These are phyloP conservation scores for Onygenales sp. DNA, from an alignment of 2,329 filamentous ascomycete species.

Conservation along the genomic window DNA sequence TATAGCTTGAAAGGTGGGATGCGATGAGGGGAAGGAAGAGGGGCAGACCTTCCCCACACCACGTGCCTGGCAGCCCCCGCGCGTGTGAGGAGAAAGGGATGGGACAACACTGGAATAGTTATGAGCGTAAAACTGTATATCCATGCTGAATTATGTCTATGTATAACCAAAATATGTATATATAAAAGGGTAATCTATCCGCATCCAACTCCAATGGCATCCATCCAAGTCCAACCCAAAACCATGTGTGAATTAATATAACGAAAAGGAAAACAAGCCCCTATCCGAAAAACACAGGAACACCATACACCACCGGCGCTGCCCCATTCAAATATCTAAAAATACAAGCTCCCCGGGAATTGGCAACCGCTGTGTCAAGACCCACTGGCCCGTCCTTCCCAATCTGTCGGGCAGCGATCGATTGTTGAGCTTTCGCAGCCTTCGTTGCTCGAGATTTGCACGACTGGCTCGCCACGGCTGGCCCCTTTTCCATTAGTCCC, in stretches of 20 bases:
- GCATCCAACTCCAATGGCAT: neutral
- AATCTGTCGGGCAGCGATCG: neutral
- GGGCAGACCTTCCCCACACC: too few relatives aligned
- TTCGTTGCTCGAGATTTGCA: slow-evolving; percentile 18
- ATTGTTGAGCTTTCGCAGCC: slow-evolving; percentile 2
- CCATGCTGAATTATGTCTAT: too few relatives aligned
- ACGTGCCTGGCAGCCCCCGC: too few relatives aligned
- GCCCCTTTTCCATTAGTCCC: slow-evolving; percentile 54
- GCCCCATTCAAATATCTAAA: slow-evolving; percentile 89
- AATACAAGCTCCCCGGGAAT: slow-evolving; percentile 67
- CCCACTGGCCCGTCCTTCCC: slow-evolving; percentile 33
- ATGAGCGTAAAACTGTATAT: too few relatives aligned
- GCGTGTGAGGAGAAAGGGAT: too few relatives aligned
- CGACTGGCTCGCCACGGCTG: slow-evolving; percentile 20
- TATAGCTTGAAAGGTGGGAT: neutral
- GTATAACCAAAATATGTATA: too few relatives aligned
- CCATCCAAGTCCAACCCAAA: neutral
- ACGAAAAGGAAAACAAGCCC: neutral
- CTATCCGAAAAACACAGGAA: slow-evolving; percentile 69
- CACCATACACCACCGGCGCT: slow-evolving; percentile 86
- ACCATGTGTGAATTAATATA: neutral
- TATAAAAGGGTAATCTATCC: slow-evolving; percentile 2
- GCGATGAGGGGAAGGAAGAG: too few relatives aligned
- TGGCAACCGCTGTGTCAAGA: slow-evolving; percentile 72
- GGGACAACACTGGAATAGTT: too few relatives aligned